Percentiles rank a stretch among this genome's conserved stretches.
phyloP scores from a whole-genome alignment of 768 basidiomycete genomes.

The Trametes gibbosa region DNA sequence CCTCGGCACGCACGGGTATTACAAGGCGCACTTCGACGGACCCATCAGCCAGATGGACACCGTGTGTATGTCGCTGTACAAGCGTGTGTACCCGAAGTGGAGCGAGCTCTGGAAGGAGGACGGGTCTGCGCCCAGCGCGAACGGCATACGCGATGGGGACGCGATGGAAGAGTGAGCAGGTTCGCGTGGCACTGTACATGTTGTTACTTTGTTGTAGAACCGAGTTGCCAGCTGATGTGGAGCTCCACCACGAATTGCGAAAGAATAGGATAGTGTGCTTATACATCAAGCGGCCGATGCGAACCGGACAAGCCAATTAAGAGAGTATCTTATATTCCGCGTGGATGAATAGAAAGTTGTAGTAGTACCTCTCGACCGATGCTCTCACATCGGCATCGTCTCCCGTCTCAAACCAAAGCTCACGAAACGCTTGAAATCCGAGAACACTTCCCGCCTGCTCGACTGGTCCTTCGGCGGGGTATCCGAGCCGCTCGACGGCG shows the following conservation, averaged over 20 bases:
- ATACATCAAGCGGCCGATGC: neutral
- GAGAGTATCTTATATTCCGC: neutral
- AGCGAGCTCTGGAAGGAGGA: conserved; percentile 48
- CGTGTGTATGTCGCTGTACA: conserved; percentile 93
- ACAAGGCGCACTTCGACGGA: conserved; percentile 94
- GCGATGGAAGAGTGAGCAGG: conserved; percentile 27
- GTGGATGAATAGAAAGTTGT: neutral
- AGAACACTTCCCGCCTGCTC: conserved; percentile 77
- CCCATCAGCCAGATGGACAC: conserved; percentile 96
- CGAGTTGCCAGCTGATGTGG: neutral
- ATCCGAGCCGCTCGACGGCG: conserved; percentile 62
- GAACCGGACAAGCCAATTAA: too few relatives aligned
- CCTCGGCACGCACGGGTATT: conserved; percentile 93
- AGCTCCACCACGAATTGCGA: too few relatives aligned
- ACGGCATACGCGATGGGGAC: conserved; percentile 9
- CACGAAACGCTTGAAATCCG: conserved; percentile 84
- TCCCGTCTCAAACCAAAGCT: conserved; percentile 86
- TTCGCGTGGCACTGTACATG: neutral
- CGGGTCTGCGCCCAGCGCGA: neutral
- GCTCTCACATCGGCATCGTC: conserved; percentile 23
- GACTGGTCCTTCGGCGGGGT: conserved; percentile 39
- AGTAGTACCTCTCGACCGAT: neutral
- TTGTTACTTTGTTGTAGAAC: conserved; percentile 10
- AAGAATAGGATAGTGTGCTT: too few relatives aligned
- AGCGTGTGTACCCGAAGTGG: conserved; percentile 92